These are phyloP conservation scores for Cornus florida DNA, from an alignment of 148 eudicot species.

Conservation along the genomic window DNA sequence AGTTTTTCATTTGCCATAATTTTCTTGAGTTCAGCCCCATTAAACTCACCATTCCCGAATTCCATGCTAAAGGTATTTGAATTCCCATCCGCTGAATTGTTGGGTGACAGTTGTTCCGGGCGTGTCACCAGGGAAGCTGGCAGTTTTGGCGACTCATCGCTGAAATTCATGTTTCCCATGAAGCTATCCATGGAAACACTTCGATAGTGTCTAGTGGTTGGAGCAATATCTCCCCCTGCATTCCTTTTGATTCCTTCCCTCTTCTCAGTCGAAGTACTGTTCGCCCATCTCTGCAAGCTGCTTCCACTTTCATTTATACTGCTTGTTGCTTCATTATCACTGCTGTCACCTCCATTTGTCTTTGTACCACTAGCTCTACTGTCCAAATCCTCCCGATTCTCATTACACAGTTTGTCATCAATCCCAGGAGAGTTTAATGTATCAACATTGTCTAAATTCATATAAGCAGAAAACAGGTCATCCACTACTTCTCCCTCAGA, in stretches of 20 bases:
- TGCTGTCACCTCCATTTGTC: conserved; percentile 85
- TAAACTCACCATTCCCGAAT: conserved; percentile 89
- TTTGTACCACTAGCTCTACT: conserved; percentile 84
- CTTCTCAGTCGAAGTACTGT: conserved; percentile 21
- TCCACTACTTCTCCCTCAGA: conserved; percentile 74
- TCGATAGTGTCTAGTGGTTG: conserved; percentile 72
- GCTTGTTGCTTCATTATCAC: conserved; percentile 90
- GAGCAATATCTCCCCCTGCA: conserved; percentile 64
- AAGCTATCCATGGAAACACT: conserved; percentile 96
- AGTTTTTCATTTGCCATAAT: conserved; percentile 98
- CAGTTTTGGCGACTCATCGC: conserved; percentile 65
- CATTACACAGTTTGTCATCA: conserved; percentile 63
- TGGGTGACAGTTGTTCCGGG: conserved; percentile 68
- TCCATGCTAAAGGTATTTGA: conserved; percentile 66
- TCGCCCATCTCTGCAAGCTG: conserved; percentile 33
- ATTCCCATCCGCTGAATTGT: conserved; percentile 52
- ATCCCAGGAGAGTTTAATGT: conserved; percentile 75
- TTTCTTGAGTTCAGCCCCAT: conserved; percentile 83
- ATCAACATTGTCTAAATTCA: conserved; percentile 84
- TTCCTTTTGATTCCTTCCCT: conserved; percentile 61
- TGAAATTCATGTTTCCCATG: conserved; percentile 66
- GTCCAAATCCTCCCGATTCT: conserved; percentile 76
- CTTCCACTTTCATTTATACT: conserved; percentile 66
- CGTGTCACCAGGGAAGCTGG: conserved; percentile 75
- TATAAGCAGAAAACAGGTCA: conserved; percentile 70